These are phyloP conservation scores for Pythium brachiatum DNA, from an alignment of 352 stramenopile species.

Conservation along the genomic window DNA sequence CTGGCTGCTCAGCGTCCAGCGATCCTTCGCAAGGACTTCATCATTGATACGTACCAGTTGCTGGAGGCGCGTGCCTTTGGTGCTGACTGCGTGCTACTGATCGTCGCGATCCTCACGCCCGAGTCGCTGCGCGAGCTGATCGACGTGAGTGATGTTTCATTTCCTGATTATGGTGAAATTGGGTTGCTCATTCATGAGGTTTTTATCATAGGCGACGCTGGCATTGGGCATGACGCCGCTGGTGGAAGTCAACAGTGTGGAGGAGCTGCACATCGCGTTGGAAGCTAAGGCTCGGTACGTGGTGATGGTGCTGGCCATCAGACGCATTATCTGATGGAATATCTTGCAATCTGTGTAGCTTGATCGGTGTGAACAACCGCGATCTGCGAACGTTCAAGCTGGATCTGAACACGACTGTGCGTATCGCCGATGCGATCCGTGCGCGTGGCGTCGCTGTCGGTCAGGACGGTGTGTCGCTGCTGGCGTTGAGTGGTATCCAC, in stretches of 20 bases:
- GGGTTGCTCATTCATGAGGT: not conserved
- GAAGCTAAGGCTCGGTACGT: conserved; percentile 75
- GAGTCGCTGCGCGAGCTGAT: conserved; percentile 60
- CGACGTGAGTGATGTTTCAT: conserved; percentile 29
- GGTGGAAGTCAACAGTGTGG: conserved; percentile 96
- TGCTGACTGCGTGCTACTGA: conserved; percentile 97
- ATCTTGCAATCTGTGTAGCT: conserved; percentile 18
- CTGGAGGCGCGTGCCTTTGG: conserved; percentile 93
- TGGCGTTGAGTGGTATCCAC: conserved; percentile 96
- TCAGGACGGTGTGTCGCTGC: conserved; percentile 79
- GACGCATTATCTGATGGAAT: not conserved
- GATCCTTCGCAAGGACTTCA: conserved; percentile 94
- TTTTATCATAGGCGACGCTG: conserved; percentile 57
- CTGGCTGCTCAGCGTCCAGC: conserved; percentile 47
- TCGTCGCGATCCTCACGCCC: conserved; percentile 91
- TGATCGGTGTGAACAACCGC: conserved; percentile 99
- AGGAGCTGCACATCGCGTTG: conserved; percentile 94
- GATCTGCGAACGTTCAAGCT: conserved; percentile 98
- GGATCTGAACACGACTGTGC: conserved; percentile 94
- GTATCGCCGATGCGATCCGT: conserved; percentile 84
- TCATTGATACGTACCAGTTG: conserved; percentile 93
- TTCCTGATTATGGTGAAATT: not conserved
- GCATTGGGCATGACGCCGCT: conserved; percentile 95
- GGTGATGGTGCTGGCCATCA: no score
- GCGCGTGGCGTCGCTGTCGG: conserved; percentile 67